phyloP scores from a whole-genome alignment of 2,329 filamentous ascomycete species.

The Trichoderma arundinaceum region DNA sequence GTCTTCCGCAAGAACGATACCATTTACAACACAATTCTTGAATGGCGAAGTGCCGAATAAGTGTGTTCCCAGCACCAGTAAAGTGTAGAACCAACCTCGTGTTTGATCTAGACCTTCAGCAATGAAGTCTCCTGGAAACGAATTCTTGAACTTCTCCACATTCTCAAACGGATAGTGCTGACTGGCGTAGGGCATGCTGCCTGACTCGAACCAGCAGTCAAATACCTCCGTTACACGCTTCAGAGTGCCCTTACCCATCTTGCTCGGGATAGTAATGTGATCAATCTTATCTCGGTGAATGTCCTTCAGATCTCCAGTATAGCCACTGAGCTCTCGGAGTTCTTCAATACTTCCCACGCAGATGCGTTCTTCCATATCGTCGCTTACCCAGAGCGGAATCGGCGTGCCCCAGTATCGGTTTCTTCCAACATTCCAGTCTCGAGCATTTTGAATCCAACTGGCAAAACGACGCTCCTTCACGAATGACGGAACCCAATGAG shows the following conservation, averaged over 20 bases:
- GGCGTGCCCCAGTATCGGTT: conserved; percentile 97
- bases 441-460: conserved; percentile 88
- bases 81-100: conserved; percentile 94
- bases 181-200: conserved; percentile 92
- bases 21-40: conserved; percentile 96
- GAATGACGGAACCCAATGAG: conserved; percentile 88
- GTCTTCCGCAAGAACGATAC: conserved; percentile 90
- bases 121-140: conserved; percentile 92
- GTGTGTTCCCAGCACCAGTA: conserved; percentile 86
- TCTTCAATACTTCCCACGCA: conserved; percentile 86
- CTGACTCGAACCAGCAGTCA: conserved; percentile 97
- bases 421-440: conserved; percentile 93
- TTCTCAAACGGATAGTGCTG: conserved; percentile 94
- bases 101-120: conserved; percentile 94
- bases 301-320: conserved; percentile 79
- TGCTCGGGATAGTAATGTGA: conserved; percentile 90
- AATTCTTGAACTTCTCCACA: conserved; percentile 76
- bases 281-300: conserved; percentile 94
- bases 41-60: conserved; percentile 85
- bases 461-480: conserved; percentile 92
- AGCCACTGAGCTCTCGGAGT: conserved; percentile 85
- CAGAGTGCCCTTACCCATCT: conserved; percentile 82
- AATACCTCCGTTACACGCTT: conserved; percentile 87
- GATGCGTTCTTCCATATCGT: conserved; percentile 84
- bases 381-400: conserved; percentile 88